Evolutionary conservation across 768 basidiomycete species (phyloP), one percentile per base, ranked within the genome.

Genomic region (Boletus tylopilopsis): DNA sequence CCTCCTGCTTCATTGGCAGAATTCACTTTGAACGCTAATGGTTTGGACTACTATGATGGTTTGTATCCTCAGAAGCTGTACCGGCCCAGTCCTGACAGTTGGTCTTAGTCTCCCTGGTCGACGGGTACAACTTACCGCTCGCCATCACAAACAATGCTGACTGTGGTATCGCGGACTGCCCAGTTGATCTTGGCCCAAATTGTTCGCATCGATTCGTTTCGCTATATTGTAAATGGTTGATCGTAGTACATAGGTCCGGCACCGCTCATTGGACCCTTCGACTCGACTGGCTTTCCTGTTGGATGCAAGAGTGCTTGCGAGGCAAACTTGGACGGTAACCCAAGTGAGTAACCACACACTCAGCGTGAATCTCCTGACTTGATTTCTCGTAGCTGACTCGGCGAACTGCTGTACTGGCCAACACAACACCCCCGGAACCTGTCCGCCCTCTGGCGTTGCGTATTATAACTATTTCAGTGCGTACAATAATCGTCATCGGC

Each of bases 1-100:
- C 84, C 85, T 27, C 87, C 87, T 36, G 85, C 80, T 11, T 76
- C 78, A 5, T 68, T 87, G 32, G 86, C 85, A 1, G 84, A 87
- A 56, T 87, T 78, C 69, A 85, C 81, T n/a, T 65, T 87, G 9
- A 73, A 60, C 1, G 59, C 64, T 36, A 73, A 69, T 12, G 73
- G 69, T 40, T 22, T 35, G 2, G 85, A 87, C 53, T 82, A 70
- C 52, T 87, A 84, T 45, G 84, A 85, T 62, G 78, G 82, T 82
- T 44, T 13, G 68, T 43, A 11, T n/a, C 19, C 21, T 34, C 15
- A n/a, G 23, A 38, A 21, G 11, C 6, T 3, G 23, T 23, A 6
- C 6, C 6, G 21, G 6, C 9, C 4, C 13, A 24, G 41, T 43
- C 11, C 29, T 51, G 34, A 45, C 15, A 5, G 10, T 19, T 6